Evolutionary conservation across 2,329 filamentous ascomycete genomes (phyloP).

Genomic region (Thielaviopsis ethacetica): DNA sequence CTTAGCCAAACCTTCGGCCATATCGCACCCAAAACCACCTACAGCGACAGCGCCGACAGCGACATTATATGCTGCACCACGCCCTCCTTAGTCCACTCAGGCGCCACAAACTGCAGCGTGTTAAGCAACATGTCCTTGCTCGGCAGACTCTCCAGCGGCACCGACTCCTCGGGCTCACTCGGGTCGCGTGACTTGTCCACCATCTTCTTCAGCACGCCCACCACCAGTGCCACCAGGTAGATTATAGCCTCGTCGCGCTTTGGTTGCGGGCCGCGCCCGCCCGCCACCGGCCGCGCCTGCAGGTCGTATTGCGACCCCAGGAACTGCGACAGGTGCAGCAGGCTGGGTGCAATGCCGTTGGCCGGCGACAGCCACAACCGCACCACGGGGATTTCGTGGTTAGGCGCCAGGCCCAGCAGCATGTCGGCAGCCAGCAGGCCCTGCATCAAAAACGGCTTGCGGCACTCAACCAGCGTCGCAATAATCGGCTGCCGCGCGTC

Average conservation of each 20-base stretch:
- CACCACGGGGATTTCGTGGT: conserved; percentile 55
- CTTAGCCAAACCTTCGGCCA: too few species aligned
- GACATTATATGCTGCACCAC: conserved; percentile 53
- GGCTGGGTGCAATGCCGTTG: conserved; percentile 67
- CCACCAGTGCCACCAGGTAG: conserved; percentile 50
- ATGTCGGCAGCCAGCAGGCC: conserved; percentile 84
- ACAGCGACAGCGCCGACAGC: conserved; percentile 44
- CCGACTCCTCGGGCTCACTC: conserved; percentile 29
- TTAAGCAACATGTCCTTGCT: conserved; percentile 50
- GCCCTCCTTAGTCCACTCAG: conserved; percentile 45
- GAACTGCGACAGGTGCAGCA: conserved; percentile 59
- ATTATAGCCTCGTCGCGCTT: conserved; percentile 35
- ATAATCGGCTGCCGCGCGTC: conserved; percentile 42
- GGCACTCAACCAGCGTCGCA: conserved; percentile 56
- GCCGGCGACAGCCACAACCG: conserved; percentile 67
- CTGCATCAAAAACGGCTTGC: conserved; percentile 84
- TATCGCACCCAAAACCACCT: too few species aligned
- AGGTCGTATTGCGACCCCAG: conserved; percentile 48
- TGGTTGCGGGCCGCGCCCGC: conserved; percentile 19
- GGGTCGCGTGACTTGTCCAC: conserved; percentile 50
- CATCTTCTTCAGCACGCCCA: conserved; percentile 51
- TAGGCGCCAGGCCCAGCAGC: conserved; percentile 55
- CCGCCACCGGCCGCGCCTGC: conserved; percentile 21
- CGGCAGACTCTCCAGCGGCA: conserved; percentile 48
- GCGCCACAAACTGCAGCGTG: conserved; percentile 47